Evolutionary conservation across 129 eudicot species (phyloP).

Genomic region (Ambrosia artemisiifolia): DNA sequence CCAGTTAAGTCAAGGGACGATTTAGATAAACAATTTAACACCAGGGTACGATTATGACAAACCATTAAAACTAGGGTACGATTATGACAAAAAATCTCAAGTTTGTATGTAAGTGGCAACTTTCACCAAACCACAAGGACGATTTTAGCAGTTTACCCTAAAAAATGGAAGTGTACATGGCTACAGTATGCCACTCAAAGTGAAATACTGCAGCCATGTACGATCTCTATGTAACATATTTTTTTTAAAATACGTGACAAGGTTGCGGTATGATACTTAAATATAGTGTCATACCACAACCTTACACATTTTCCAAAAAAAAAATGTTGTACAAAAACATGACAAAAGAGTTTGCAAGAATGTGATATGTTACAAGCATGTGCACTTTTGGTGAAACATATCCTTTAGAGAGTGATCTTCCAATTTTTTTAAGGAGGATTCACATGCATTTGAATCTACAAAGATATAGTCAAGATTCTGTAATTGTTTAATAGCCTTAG

Average conservation of each 20-base stretch:
- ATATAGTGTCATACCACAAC: not conserved
- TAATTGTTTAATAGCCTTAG: slow-evolving; percentile 16
- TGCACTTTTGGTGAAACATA: slow-evolving; percentile 4
- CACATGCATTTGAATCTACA: slow-evolving; percentile 22
- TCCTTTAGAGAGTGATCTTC: slow-evolving; percentile 22
- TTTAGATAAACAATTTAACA: no score
- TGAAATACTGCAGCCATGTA: not conserved
- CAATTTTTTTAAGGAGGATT: slow-evolving; percentile 18
- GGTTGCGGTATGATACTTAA: not conserved
- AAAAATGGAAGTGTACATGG: not conserved
- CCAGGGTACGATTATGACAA: no score
- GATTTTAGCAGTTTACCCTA: no score
- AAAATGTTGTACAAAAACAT: not conserved
- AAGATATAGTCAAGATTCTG: slow-evolving; percentile 33
- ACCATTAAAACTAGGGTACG: no score
- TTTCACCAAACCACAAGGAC: no score
- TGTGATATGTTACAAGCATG: not conserved
- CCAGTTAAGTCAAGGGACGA: no score
- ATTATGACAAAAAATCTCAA: no score
- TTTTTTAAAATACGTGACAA: not conserved
- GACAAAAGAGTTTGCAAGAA: not conserved
- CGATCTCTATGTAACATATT: not conserved
- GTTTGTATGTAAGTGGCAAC: no score
- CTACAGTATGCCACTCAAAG: not conserved
- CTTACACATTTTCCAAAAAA: not conserved